A percentile compares a stretch with the other conserved stretches of the same genome.
These are phyloP conservation scores for Backusella luteola DNA, from an alignment of 192 early-diverging fungal species.

Conservation along the genomic window DNA sequence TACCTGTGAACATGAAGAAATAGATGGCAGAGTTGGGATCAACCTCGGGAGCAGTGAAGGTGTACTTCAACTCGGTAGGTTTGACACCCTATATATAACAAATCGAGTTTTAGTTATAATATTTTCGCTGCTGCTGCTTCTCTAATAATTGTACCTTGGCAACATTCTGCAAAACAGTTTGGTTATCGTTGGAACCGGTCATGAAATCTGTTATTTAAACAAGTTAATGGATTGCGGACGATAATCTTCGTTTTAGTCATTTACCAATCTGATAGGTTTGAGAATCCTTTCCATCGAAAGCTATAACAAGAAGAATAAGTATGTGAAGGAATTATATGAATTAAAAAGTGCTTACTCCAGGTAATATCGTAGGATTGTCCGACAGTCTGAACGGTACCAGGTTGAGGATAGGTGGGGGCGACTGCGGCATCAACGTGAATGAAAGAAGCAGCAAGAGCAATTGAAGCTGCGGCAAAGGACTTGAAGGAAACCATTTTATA, in stretches of 20 bases:
- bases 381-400: slow-evolving; percentile 22
- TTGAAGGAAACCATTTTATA: slow-evolving; percentile 13
- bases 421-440: slow-evolving; percentile 20
- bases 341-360: slow-evolving; percentile 35
- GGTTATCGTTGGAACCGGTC: slow-evolving; percentile 38
- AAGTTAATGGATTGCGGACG: not conserved
- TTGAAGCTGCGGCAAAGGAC: not conserved
- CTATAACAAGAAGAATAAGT: not conserved
- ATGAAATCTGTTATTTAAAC: slow-evolving; percentile 33
- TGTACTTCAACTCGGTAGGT: slow-evolving; percentile 13
- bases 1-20: slow-evolving; percentile 43
- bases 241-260: not conserved
- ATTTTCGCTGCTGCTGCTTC: not conserved
- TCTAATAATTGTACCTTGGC: slow-evolving; percentile 23
- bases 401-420: slow-evolving; percentile 25
- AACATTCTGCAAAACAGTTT: slow-evolving; percentile 25
- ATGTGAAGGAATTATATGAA: not conserved
- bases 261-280: slow-evolving; percentile 10
- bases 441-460: slow-evolving; percentile 16
- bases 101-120: not conserved
- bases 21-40: slow-evolving; percentile 33
- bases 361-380: slow-evolving; percentile 20
- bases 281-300: slow-evolving; percentile 6
- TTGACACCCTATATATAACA: slow-evolving; percentile 13
- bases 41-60: slow-evolving; percentile 27